Evolutionary conservation across 805 yeast species (phyloP).

Genomic region (Torulaspora delbrueckii): DNA sequence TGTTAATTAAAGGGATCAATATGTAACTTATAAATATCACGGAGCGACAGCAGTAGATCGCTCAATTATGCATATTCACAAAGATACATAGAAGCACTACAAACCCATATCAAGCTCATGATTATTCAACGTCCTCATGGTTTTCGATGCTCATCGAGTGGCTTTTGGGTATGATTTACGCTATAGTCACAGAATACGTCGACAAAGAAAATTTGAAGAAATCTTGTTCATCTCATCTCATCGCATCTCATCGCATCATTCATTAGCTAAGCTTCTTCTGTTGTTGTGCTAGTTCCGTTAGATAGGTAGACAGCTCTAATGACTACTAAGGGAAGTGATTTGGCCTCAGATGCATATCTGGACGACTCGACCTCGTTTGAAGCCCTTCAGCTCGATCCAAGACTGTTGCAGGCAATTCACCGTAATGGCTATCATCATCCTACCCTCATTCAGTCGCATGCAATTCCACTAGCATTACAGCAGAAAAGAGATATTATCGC

Average conservation of each 20-base stretch:
- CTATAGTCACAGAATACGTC: not conserved
- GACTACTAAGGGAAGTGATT: constrained; percentile 32
- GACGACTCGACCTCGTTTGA: constrained; percentile 71
- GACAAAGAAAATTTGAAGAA: constrained; percentile 5
- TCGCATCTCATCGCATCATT: constrained; percentile 16
- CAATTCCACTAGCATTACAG: constrained; percentile 87
- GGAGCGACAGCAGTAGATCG: not conserved
- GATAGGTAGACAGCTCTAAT: constrained; percentile 6
- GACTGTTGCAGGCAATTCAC: constrained; percentile 78
- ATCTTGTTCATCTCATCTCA: constrained; percentile 26
- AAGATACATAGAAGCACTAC: too few species aligned
- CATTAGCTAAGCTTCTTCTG: not conserved
- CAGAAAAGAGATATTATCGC: constrained; percentile 91
- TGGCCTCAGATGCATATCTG: constrained; percentile 60
- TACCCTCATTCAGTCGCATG: constrained; percentile 82
- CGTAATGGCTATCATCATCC: constrained; percentile 79
- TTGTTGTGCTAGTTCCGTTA: not conserved
- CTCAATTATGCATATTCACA: too few species aligned
- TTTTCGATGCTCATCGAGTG: not conserved
- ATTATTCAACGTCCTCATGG: not conserved
- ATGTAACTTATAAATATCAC: constrained; percentile 1
- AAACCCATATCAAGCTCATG: not conserved
- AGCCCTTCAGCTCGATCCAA: constrained; percentile 71
- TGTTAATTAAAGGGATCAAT: constrained; percentile 38
- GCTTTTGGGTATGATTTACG: too few species aligned